Conservation (phyloP, 176 grass and related monocot species). For the Alloteropsis semialata region DNA sequence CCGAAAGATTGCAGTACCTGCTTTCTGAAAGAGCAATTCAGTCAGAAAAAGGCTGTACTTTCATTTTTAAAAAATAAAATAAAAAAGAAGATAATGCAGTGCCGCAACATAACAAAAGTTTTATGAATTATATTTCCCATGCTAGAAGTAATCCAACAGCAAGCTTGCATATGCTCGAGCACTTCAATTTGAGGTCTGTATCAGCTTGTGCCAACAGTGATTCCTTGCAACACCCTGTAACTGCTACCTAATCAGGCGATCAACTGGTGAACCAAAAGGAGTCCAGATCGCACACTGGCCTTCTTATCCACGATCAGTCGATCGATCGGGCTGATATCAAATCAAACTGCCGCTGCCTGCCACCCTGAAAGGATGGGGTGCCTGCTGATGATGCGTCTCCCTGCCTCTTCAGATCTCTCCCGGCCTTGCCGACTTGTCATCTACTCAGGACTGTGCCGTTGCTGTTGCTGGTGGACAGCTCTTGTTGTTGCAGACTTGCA, state of each 20-base stretch:
- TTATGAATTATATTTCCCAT: background rate
- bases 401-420: conserved; percentile 15
- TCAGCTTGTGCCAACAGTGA: background rate
- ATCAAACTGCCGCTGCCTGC: background rate
- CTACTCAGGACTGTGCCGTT: background rate
- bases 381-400: background rate
- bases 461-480: background rate
- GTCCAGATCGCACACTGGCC: conserved; percentile 3
- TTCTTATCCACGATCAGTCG: conserved; percentile 2
- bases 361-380: conserved; percentile 9
- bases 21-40: conserved; percentile 16
- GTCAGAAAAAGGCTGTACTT: background rate
- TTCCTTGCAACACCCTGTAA: background rate
- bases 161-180: background rate
- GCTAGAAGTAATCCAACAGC: background rate
- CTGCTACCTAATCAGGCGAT: background rate
- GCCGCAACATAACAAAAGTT: background rate
- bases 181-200: background rate
- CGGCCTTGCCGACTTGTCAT: conserved; percentile 5
- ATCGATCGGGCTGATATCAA: background rate
- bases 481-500: background rate
- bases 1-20: background rate
- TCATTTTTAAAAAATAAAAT: background rate
- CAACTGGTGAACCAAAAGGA: background rate
- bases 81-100: background rate